phyloP scores from a whole-genome alignment of 352 stramenopile species.

The Globisporangium barbulae region DNA sequence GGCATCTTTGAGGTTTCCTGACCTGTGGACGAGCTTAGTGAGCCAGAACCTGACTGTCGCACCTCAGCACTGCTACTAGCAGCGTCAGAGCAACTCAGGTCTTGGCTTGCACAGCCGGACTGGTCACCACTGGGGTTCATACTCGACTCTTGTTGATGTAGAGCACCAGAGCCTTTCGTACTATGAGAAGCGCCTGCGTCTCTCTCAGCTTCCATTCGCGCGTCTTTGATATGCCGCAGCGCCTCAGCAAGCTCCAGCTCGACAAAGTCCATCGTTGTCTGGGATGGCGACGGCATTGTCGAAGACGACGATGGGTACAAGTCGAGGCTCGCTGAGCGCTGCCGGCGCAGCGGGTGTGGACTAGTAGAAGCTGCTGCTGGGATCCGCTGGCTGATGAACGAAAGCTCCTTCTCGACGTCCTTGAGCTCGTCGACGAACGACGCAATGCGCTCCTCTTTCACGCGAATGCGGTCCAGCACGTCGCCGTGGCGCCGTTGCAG shows the following conservation, averaged over 20 bases:
- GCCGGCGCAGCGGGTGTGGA: slow-evolving; percentile 16
- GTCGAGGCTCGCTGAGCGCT: slow-evolving; percentile 27
- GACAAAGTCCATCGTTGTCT: slow-evolving; percentile 8
- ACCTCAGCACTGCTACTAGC: neutral
- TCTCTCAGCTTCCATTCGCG: neutral
- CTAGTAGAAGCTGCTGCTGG: slow-evolving; percentile 18
- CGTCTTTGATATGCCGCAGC: slow-evolving; percentile 5
- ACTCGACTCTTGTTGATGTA: neutral
- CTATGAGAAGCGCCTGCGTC: neutral
- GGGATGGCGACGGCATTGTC: neutral
- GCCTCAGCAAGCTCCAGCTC: slow-evolving; percentile 14
- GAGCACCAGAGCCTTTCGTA: neutral
- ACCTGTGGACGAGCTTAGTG: neutral
- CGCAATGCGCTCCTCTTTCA: slow-evolving; percentile 49
- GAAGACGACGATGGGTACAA: slow-evolving; percentile 16
- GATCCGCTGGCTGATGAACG: slow-evolving; percentile 41
- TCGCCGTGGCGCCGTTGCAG: slow-evolving; percentile 40
- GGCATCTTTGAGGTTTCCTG: neutral
- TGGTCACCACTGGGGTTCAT: neutral
- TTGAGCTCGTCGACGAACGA: slow-evolving; percentile 55
- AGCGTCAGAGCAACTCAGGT: neutral
- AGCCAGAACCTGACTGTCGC: neutral
- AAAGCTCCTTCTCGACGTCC: slow-evolving; percentile 54
- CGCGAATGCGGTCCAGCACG: slow-evolving; percentile 40
- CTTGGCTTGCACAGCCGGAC: neutral